Evolutionary conservation across 2,329 filamentous ascomycete species (phyloP).

Genomic region (Pestalotiopsis fici): DNA sequence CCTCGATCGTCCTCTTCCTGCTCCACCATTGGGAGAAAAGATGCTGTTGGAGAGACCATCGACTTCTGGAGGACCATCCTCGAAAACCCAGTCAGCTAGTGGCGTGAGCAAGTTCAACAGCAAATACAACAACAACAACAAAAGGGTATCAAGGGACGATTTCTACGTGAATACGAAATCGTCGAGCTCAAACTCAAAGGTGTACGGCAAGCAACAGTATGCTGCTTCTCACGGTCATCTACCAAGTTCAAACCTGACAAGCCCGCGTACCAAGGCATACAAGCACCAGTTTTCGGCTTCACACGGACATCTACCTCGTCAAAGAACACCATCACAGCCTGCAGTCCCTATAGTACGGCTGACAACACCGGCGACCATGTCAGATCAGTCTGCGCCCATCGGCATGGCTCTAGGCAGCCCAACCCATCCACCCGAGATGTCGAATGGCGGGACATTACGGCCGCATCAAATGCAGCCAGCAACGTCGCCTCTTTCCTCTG

Average conservation of each 20-base stretch:
- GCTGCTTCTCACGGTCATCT: conserved; percentile 40
- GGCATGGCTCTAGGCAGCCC: conserved; percentile 78
- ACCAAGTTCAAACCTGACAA: conserved; percentile 42
- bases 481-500: conserved; percentile 21
- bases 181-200: conserved; percentile 20
- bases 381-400: conserved; percentile 51
- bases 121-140: conserved; percentile 37
- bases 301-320: background rate
- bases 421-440: conserved; percentile 38
- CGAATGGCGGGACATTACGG: conserved; percentile 17
- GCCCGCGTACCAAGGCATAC: conserved; percentile 32
- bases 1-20: conserved; percentile 24
- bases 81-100: conserved; percentile 25
- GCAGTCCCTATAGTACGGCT: conserved; percentile 35
- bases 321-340: conserved; percentile 18
- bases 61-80: conserved; percentile 38
- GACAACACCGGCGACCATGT: conserved; percentile 43
- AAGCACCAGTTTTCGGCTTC: conserved; percentile 7
- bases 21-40: conserved; percentile 19
- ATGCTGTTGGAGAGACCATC: conserved; percentile 40
- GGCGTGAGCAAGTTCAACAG: conserved; percentile 22
- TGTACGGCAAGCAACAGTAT: conserved; percentile 38
- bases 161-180: conserved; percentile 34
- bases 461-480: conserved; percentile 14
- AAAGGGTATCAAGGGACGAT: conserved; percentile 47